Evolutionary conservation across 805 yeast species (phyloP), one percentile per base, ranked within the genome.

Genomic region (Kregervanrija fluxuum): DNA sequence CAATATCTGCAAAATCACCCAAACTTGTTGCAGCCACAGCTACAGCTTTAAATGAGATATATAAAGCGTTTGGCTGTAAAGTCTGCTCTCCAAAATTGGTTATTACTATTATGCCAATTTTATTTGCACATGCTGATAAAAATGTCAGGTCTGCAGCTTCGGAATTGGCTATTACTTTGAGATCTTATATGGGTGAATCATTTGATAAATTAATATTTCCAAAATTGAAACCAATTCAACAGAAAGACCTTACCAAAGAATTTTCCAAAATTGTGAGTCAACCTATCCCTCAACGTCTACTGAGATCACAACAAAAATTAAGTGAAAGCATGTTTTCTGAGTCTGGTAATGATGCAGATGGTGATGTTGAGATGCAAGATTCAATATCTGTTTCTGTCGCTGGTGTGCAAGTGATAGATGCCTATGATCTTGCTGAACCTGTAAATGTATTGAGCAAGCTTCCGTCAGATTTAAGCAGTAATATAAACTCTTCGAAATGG

Each of bases 211-310:
- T 80, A 0, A 64, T 88, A 35, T 75, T 87, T 44, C 75, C 82
- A 3, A 79, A 79, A 28, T 71, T 93, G 64, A 93, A 91, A 60
- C 95, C 96, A 0, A 87, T 89, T 15, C 98, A 91, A 62, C 91
- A 87, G 63, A 85, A 82, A 50, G 98, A 90, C 57, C 71, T 91
- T 46, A 70, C 77, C 6, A 77, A 78, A 33, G 80, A 78, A 22
- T 87, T 91, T 60, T 83, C 73, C 37, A 73, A 70, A 34, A 72
- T 73, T 8, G 65, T 59, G 13, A 12, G 42, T 2, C 54, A 57
- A 2, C 78, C 79, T 1, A 65, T 59, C 2, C 91, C 83, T 53
- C 69, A 69, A 40, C 66, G 91, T 52, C 63, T 71, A 12, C 69
- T 87, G 16, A 70, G 71, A 46, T 62, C 74, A 2, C 73, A 71